Percentiles rank a stretch among this genome's conserved stretches.
phyloP scores from a whole-genome alignment of 805 yeast species.

The Cyberlindnera mississippiensis region DNA sequence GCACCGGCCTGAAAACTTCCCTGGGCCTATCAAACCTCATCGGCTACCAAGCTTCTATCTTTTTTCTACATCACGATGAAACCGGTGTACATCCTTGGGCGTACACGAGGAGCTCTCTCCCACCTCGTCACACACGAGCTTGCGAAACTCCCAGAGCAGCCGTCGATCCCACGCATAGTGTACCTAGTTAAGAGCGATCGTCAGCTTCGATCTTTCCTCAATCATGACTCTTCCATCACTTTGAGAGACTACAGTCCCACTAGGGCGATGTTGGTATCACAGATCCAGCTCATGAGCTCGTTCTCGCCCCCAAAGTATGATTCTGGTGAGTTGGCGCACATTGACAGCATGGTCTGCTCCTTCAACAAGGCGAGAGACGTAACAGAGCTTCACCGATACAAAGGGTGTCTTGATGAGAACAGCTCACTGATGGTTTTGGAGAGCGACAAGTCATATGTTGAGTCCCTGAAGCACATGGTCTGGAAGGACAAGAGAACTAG shows the following conservation, averaged over 20 bases:
- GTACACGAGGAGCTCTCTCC: slow-evolving; percentile 36
- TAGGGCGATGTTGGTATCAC: slow-evolving; percentile 1
- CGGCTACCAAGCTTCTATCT: neutral
- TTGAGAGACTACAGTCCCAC: slow-evolving; percentile 9
- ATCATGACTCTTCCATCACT: slow-evolving; percentile 37
- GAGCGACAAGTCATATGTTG: slow-evolving; percentile 66
- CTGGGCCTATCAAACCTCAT: no score
- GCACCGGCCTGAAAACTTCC: neutral
- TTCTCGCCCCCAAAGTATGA: slow-evolving; percentile 25
- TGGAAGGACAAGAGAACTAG: slow-evolving; percentile 47
- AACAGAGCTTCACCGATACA: slow-evolving; percentile 17
- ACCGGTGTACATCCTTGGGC: slow-evolving; percentile 40
- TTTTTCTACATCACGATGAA: no score
- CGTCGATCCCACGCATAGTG: slow-evolving; percentile 36
- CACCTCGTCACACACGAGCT: slow-evolving; percentile 37
- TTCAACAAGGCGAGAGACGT: slow-evolving; percentile 16
- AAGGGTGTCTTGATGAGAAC: slow-evolving; percentile 27
- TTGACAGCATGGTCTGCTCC: slow-evolving; percentile 21
- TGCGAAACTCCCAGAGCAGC: slow-evolving; percentile 35
- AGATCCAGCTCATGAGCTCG: slow-evolving; percentile 22
- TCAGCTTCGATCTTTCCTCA: slow-evolving; percentile 38
- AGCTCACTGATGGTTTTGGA: slow-evolving; percentile 58
- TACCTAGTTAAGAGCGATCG: slow-evolving; percentile 40
- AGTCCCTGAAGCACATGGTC: slow-evolving; percentile 35
- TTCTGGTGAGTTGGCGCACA: slow-evolving; percentile 19